Conservation (phyloP, 2,329 filamentous ascomycete genomes). For the Scolecobasidium constrictum region DNA sequence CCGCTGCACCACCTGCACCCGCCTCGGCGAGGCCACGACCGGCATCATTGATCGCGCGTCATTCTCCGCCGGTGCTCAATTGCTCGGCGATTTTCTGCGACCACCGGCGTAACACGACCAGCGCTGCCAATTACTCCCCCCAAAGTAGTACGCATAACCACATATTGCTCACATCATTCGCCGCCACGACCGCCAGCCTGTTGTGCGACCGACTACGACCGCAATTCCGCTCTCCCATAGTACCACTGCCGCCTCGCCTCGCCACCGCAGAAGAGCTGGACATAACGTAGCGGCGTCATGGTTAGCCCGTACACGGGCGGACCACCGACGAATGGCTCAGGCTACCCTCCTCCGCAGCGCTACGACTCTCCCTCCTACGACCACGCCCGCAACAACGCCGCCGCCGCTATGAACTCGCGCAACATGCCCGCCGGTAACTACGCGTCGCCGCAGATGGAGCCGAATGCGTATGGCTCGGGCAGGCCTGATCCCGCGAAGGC, state of each 20-base stretch:
- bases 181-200: too few relatives aligned
- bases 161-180: too few relatives aligned
- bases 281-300: conserved; percentile 5
- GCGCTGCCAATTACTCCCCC: too few relatives aligned
- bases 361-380: not conserved
- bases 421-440: not conserved
- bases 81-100: too few relatives aligned
- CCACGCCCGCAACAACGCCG: not conserved
- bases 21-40: not conserved
- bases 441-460: not conserved
- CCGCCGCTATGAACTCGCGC: not conserved
- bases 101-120: too few relatives aligned
- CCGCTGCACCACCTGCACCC: not conserved
- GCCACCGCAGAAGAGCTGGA: too few relatives aligned
- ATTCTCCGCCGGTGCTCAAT: not conserved
- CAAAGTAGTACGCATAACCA: too few relatives aligned
- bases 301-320: conserved; percentile 10
- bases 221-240: too few relatives aligned
- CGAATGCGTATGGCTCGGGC: not conserved
- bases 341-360: not conserved
- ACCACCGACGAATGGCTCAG: conserved; percentile 1
- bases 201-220: too few relatives aligned
- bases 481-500: not conserved
- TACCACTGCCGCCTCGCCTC: too few relatives aligned
- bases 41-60: not conserved